phyloP scores from a whole-genome alignment of 805 yeast genomes.

The Schwanniomyces sp. region DNA sequence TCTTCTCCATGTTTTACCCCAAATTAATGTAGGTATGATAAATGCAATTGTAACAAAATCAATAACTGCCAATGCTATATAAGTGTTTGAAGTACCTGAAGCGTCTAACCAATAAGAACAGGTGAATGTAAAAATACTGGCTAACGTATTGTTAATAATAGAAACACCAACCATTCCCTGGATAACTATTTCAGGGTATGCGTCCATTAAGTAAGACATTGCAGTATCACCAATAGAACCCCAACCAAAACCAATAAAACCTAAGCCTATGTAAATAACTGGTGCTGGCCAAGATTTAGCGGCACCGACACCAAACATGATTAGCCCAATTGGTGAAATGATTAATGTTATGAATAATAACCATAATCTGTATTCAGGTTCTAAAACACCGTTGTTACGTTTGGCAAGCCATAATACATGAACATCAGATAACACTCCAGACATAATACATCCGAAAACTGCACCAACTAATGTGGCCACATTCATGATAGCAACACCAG shows the following conservation, averaged over 20 bases:
- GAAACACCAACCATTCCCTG: conserved; percentile 73
- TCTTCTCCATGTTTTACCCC: conserved; percentile 59
- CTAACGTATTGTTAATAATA: conserved; percentile 62
- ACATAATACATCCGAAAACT: conserved; percentile 62
- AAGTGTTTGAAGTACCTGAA: conserved; percentile 57
- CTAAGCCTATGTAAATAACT: conserved; percentile 59
- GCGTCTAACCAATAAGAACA: conserved; percentile 61
- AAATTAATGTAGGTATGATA: conserved; percentile 56
- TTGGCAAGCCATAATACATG: conserved; percentile 63
- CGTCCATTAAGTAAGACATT: conserved; percentile 64
- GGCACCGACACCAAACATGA: conserved; percentile 67
- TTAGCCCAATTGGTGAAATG: conserved; percentile 60
- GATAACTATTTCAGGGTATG: conserved; percentile 66
- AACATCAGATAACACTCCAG: conserved; percentile 60
- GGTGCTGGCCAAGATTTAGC: conserved; percentile 54
- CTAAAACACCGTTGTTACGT: conserved; percentile 58
- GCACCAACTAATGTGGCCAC: conserved; percentile 70
- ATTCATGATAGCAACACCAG: conserved; percentile 74
- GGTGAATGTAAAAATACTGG: conserved; percentile 65
- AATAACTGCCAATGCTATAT: conserved; percentile 59
- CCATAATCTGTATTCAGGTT: conserved; percentile 65
- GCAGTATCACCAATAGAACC: conserved; percentile 74
- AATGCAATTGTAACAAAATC: conserved; percentile 58
- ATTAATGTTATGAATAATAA: conserved; percentile 55
- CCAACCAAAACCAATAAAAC: conserved; percentile 66